Base-by-base conservation (phyloP, 2,329 filamentous ascomycete genomes). In the Daldinia eschscholtzii region DNA sequence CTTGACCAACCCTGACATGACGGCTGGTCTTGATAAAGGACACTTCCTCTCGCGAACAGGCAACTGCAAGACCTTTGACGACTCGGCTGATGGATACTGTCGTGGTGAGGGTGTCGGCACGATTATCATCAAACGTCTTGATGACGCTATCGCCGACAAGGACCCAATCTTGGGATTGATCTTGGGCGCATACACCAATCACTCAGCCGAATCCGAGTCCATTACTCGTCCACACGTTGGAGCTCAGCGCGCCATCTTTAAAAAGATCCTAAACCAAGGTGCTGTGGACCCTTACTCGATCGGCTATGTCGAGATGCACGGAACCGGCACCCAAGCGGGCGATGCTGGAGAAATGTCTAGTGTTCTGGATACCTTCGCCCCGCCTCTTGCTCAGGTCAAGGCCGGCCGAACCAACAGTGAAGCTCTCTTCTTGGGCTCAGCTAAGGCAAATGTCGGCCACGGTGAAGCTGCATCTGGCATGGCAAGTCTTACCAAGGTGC, bases 151-250 rank as follows among this genome's bases (percentile, higher is more conserved):
- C 6, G 79, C 77, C 0, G 83, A 86, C 56, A 82, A 82, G 2
- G 82, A 86, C 66, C 77, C 76, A 1, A 81, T 86, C 59, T 53
- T 75, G 0, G 75, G 65, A 23, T 57, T 2, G 66, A 72, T 77
- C 20, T 80, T 88, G 0, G 87, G 84, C 1, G 86, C 88, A 0
- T 85, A 84, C 0, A 93, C 91, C 46, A 93, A 93, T 76, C 91
- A 94, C 75, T 93, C 89, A 0, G 89, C 89, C 0, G 87, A 92
- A 71, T 85, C 91, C 6, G 84, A 88, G 1, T 92, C 90, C 0
- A 93, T 94, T 67, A 94, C 92, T 0, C 88, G 89, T 35, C 92
- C 92, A 0, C 89, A 92, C 70, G 87, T 84, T 4, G 87, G 84
- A 33, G 85, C 87, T 0, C 91, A 93, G 20, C 52, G 73, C 83